Conservation (phyloP, 106 monocot genomes). For the Acanthochlamys bracteata region DNA sequence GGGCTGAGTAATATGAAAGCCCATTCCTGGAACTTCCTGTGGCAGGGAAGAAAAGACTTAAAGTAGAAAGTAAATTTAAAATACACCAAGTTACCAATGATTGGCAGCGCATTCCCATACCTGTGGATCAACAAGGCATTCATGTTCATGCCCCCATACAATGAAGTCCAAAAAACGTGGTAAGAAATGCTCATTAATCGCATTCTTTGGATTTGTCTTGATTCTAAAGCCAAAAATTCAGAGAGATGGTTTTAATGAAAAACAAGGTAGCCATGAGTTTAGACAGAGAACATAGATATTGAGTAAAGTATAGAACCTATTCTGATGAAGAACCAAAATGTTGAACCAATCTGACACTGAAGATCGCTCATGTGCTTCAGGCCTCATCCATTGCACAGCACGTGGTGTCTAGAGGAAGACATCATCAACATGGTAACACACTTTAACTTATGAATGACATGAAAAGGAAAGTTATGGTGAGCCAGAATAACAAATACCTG, state of each 20-base stretch:
- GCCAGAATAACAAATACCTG: constrained; percentile 43
- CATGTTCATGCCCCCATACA: constrained; percentile 99
- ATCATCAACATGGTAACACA: not conserved
- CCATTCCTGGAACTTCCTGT: constrained; percentile 98
- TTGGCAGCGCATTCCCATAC: constrained; percentile 20
- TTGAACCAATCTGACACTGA: constrained; percentile 94
- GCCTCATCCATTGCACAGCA: constrained; percentile 96
- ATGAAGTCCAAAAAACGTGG: constrained; percentile 92
- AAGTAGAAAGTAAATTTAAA: not conserved
- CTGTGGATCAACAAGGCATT: constrained; percentile 96
- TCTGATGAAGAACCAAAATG: constrained; percentile 96
- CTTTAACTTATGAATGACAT: not conserved
- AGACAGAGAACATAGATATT: no score
- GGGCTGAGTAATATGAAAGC: constrained; percentile 96
- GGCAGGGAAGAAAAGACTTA: not conserved
- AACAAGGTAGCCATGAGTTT: no score
- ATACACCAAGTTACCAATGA: not conserved
- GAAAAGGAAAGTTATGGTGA: not conserved
- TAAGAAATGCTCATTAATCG: constrained; percentile 97
- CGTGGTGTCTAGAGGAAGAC: constrained; percentile 79
- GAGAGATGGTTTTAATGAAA: not conserved
- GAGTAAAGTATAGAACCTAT: constrained; percentile 42
- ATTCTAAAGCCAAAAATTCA: constrained; percentile 29
- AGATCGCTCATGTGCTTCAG: constrained; percentile 79
- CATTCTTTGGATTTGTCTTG: constrained; percentile 98